phyloP scores from a whole-genome alignment of 2,329 filamentous ascomycete species.

The Calonectria leucothoes region DNA sequence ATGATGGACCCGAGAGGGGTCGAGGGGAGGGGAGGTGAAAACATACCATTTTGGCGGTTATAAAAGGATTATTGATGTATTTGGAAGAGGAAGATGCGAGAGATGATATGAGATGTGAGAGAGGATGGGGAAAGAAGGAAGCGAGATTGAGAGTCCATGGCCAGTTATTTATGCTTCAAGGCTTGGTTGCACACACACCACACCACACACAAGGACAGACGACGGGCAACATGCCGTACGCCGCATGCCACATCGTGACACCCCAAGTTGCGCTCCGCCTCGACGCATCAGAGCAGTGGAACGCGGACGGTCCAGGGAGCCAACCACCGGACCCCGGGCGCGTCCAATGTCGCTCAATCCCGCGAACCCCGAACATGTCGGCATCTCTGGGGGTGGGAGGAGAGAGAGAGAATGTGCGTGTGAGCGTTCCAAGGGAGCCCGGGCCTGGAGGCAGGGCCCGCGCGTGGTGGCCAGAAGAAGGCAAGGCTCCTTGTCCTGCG shows the following conservation, averaged over 20 bases:
- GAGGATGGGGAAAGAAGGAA: constrained; percentile 16
- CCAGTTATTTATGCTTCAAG: constrained; percentile 43
- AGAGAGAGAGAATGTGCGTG: background rate
- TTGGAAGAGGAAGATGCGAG: constrained; percentile 21
- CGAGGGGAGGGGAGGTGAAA: background rate
- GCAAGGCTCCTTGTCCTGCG: background rate
- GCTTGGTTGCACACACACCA: constrained; percentile 5
- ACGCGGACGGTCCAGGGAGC: constrained; percentile 4
- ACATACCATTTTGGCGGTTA: constrained; percentile 45
- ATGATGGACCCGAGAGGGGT: constrained; percentile 3
- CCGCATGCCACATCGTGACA: constrained; percentile 14
- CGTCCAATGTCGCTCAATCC: constrained; percentile 40
- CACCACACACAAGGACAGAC: constrained; percentile 20
- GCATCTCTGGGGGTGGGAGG: constrained; percentile 29
- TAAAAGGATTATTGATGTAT: constrained; percentile 25
- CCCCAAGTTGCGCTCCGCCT: constrained; percentile 9
- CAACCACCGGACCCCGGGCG: constrained; percentile 4
- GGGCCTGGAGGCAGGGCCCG: background rate
- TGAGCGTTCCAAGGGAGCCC: background rate
- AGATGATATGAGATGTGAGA: constrained; percentile 9
- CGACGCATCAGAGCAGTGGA: constrained; percentile 13
- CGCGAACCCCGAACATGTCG: constrained; percentile 42
- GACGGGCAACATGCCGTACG: constrained; percentile 16
- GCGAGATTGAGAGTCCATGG: constrained; percentile 30
- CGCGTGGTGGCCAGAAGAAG: background rate